These are phyloP conservation scores for Cystobasidium pallidum DNA, from an alignment of 1,284 basidiomycete genomes.

Conservation along the genomic window DNA sequence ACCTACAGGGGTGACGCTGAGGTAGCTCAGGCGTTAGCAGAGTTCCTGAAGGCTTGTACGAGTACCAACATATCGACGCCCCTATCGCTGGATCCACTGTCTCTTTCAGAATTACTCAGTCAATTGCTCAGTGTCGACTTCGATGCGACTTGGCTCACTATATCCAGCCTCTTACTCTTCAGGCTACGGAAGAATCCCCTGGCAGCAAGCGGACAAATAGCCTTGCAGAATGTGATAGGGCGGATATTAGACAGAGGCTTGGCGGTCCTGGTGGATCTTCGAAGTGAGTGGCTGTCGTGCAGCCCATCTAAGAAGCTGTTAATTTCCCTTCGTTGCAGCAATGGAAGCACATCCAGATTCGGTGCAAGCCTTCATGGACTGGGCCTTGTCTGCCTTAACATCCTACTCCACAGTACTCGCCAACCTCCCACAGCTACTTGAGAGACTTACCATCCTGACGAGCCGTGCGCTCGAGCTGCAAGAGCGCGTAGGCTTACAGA, in stretches of 20 bases:
- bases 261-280: neutral
- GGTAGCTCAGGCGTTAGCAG: slow-evolving; percentile 49
- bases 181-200: slow-evolving; percentile 44
- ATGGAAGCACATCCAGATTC: slow-evolving; percentile 53
- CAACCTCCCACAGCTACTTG: slow-evolving; percentile 45
- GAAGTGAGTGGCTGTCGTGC: neutral
- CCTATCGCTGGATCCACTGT: slow-evolving; percentile 48
- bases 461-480: slow-evolving; percentile 49
- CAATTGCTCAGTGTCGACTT: slow-evolving; percentile 41
- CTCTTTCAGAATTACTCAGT: slow-evolving; percentile 45
- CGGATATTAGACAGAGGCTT: slow-evolving; percentile 35
- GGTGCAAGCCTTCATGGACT: slow-evolving; percentile 52
- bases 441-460: slow-evolving; percentile 47
- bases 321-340: slow-evolving; percentile 40
- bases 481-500: slow-evolving; percentile 51
- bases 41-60: slow-evolving; percentile 49
- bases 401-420: slow-evolving; percentile 38
- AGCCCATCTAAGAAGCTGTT: too few relatives aligned
- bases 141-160: slow-evolving; percentile 50
- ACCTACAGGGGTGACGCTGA: slow-evolving; percentile 48
- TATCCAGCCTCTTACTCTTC: slow-evolving; percentile 44
- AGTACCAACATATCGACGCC: slow-evolving; percentile 49
- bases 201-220: slow-evolving; percentile 2
- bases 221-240: slow-evolving; percentile 38
- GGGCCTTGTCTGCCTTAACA: slow-evolving; percentile 37